These are phyloP conservation scores for Trichophaea hybrida DNA, from an alignment of 2,329 filamentous ascomycete genomes.

Conservation along the genomic window DNA sequence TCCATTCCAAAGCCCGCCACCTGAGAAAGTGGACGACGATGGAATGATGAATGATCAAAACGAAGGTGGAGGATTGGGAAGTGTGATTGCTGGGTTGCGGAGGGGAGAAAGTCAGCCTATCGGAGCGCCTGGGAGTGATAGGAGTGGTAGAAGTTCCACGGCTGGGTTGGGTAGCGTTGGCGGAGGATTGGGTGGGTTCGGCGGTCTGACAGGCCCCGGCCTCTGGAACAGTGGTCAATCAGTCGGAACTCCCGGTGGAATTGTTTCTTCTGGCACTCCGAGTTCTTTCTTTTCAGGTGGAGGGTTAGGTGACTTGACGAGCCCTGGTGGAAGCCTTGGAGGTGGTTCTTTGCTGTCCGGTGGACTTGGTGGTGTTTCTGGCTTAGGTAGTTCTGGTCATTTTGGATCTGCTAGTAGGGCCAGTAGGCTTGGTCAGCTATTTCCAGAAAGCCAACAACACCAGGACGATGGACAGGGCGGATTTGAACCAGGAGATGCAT, in stretches of 20 bases:
- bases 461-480: constrained; percentile 47
- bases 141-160: constrained; percentile 87
- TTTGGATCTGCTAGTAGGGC: constrained; percentile 56
- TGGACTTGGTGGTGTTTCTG: constrained; percentile 49
- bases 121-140: constrained; percentile 53
- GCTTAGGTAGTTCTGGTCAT: constrained; percentile 40
- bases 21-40: constrained; percentile 52
- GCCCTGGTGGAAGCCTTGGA: constrained; percentile 30
- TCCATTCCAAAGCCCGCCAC: constrained; percentile 81
- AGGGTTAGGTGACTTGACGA: constrained; percentile 39
- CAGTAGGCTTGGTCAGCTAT: constrained; percentile 75
- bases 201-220: constrained; percentile 50
- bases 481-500: constrained; percentile 44
- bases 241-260: constrained; percentile 42
- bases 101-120: constrained; percentile 26
- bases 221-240: constrained; percentile 49
- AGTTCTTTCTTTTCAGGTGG: constrained; percentile 32
- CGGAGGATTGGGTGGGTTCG: constrained; percentile 36
- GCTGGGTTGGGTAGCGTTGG: constrained; percentile 53
- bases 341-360: constrained; percentile 63
- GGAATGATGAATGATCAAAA: constrained; percentile 40
- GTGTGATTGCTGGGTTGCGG: constrained; percentile 30
- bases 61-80: constrained; percentile 38
- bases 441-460: constrained; percentile 33
- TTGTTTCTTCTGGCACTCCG: constrained; percentile 57